Evolutionary conservation across 352 stramenopile species (phyloP).

Genomic region (Phytophthora niederhauseri): DNA sequence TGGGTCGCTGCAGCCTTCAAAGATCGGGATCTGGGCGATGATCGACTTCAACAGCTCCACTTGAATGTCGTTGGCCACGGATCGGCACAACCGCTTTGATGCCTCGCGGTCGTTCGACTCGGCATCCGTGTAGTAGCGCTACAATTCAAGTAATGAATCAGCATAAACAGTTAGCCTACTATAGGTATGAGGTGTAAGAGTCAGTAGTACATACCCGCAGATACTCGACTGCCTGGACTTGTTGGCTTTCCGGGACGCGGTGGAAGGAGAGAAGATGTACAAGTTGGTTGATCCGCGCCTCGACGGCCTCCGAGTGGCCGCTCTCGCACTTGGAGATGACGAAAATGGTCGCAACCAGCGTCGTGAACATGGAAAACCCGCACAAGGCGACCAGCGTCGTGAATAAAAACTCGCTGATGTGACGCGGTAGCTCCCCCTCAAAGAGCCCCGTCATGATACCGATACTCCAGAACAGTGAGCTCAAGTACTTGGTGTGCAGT

Average conservation of each 20-base stretch:
- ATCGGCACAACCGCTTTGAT: slow-evolving; percentile 70
- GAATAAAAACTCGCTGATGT: slow-evolving; percentile 62
- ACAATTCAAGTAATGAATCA: not conserved
- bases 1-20: slow-evolving; percentile 54
- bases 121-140: slow-evolving; percentile 71
- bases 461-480: slow-evolving; percentile 70
- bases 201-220: slow-evolving; percentile 37
- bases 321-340: slow-evolving; percentile 84
- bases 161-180: not conserved
- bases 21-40: slow-evolving; percentile 59
- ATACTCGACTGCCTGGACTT: slow-evolving; percentile 71
- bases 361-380: slow-evolving; percentile 75
- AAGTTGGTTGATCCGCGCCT: slow-evolving; percentile 77
- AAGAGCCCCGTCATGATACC: slow-evolving; percentile 71
- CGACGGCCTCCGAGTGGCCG: slow-evolving; percentile 56
- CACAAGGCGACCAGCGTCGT: slow-evolving; percentile 66
- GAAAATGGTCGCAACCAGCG: slow-evolving; percentile 76
- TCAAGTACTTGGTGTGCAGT: slow-evolving; percentile 47
- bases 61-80: slow-evolving; percentile 79
- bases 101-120: slow-evolving; percentile 78
- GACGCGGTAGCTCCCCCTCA: slow-evolving; percentile 65
- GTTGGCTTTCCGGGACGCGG: slow-evolving; percentile 56
- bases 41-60: slow-evolving; percentile 65
- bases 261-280: slow-evolving; percentile 77
- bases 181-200: not conserved